These are phyloP conservation scores for Pseudocercospora fuligena DNA, from an alignment of 2,329 filamentous ascomycete species.

Conservation along the genomic window DNA sequence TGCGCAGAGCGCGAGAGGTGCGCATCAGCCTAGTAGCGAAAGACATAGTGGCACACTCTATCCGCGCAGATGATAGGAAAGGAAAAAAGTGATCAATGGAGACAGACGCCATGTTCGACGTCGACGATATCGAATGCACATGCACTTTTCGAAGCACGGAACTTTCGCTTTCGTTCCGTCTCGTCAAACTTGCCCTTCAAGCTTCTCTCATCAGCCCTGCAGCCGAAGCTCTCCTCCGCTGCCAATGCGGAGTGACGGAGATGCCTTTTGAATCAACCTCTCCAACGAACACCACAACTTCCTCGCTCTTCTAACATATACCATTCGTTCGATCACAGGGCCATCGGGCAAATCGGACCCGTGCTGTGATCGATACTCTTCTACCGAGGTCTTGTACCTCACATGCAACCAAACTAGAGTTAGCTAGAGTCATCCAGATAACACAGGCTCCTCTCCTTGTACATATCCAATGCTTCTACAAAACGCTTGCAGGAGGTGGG, in stretches of 20 bases:
- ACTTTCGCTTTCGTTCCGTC: not conserved
- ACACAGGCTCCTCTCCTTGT: not conserved
- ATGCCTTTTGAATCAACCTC: not conserved
- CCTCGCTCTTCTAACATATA: not conserved
- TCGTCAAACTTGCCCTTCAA: not conserved
- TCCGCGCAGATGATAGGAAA: conserved; percentile 19
- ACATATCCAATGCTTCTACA: conserved; percentile 51
- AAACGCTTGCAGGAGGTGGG: conserved; percentile 45
- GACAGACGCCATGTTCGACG: not conserved
- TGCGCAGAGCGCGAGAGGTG: conserved; percentile 76
- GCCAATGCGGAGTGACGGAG: not conserved
- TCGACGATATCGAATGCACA: not conserved
- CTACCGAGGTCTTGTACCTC: conserved; percentile 22
- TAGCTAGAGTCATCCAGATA: not conserved
- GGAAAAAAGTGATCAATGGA: conserved; percentile 13
- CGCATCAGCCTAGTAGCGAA: conserved; percentile 83
- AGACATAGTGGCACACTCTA: conserved; percentile 62
- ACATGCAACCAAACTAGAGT: conserved; percentile 21
- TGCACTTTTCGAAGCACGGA: not conserved
- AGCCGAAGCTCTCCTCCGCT: not conserved
- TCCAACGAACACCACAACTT: not conserved
- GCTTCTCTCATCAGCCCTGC: too few species aligned
- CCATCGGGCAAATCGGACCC: not conserved
- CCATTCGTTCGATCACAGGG: not conserved
- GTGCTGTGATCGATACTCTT: not conserved